Conservation (phyloP, 306 rosid species). For the Trifolium pratense region DNA sequence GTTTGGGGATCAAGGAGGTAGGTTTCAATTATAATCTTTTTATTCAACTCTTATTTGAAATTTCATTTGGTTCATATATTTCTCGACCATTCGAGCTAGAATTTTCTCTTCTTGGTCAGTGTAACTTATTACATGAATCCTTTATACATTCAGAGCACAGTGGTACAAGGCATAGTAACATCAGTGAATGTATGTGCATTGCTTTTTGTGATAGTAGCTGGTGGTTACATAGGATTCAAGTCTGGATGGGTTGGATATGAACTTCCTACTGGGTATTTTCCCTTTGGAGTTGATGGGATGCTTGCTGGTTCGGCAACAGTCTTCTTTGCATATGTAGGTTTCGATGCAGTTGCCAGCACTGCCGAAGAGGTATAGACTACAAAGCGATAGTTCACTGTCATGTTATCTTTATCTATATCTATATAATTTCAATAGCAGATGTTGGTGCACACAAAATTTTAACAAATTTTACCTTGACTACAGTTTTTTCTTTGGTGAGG, state of each 20-base stretch:
- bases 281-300: conserved; percentile 91
- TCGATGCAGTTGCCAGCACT: conserved; percentile 89
- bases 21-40: conserved; percentile 19
- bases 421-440: background rate
- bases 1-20: conserved; percentile 96
- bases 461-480: background rate
- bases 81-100: background rate
- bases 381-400: background rate
- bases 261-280: conserved; percentile 82
- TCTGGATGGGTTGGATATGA: conserved; percentile 94
- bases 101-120: background rate
- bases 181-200: conserved; percentile 78
- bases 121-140: background rate
- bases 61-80: background rate
- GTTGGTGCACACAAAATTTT: background rate
- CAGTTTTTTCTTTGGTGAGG: too few relatives aligned
- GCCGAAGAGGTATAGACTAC: conserved; percentile 81
- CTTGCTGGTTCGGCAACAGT: conserved; percentile 98
- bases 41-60: background rate
- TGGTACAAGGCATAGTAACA: conserved; percentile 76
- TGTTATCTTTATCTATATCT: background rate
- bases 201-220: conserved; percentile 77
- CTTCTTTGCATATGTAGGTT: conserved; percentile 92
- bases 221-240: conserved; percentile 82
- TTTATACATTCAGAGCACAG: conserved; percentile 72